phyloP scores from a whole-genome alignment of 306 rosid species.

The Sicyos baderoa region DNA sequence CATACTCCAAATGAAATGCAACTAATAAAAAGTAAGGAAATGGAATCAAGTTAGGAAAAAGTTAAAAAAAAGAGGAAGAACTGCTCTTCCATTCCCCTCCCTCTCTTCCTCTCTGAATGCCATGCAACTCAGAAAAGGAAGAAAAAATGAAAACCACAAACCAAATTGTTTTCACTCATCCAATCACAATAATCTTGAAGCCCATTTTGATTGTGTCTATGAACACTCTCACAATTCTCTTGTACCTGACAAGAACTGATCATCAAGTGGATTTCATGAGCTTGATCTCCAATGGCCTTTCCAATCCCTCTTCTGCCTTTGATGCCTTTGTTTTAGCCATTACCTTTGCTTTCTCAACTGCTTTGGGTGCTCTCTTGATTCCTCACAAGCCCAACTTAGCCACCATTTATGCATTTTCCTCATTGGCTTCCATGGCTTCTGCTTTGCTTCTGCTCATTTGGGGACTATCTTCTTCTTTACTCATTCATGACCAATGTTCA shows the following conservation, averaged over 20 bases:
- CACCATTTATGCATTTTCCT: conserved; percentile 16
- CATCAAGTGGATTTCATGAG: neutral
- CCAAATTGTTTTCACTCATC: neutral
- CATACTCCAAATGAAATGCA: too few relatives aligned
- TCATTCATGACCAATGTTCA: neutral
- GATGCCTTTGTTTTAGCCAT: conserved; percentile 30
- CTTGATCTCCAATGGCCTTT: neutral
- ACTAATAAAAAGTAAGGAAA: too few relatives aligned
- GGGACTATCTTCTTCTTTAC: conserved; percentile 1
- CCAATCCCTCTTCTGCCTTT: conserved; percentile 18
- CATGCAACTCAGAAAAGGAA: neutral
- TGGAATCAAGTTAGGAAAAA: too few relatives aligned
- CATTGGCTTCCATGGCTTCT: conserved; percentile 28
- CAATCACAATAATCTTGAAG: neutral
- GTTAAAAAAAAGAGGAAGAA: too few relatives aligned
- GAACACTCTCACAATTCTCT: conserved; percentile 21
- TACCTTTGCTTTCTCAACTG: conserved; percentile 24
- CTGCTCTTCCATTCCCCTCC: neutral
- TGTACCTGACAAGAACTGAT: conserved; percentile 10
- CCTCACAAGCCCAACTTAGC: conserved; percentile 6
- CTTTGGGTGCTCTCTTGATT: conserved; percentile 22
- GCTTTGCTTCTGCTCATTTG: conserved; percentile 24
- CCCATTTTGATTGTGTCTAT: neutral
- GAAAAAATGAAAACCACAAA: neutral
- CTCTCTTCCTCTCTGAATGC: neutral